phyloP scores from a whole-genome alignment of 768 basidiomycete genomes.

The Trametes villosa region DNA sequence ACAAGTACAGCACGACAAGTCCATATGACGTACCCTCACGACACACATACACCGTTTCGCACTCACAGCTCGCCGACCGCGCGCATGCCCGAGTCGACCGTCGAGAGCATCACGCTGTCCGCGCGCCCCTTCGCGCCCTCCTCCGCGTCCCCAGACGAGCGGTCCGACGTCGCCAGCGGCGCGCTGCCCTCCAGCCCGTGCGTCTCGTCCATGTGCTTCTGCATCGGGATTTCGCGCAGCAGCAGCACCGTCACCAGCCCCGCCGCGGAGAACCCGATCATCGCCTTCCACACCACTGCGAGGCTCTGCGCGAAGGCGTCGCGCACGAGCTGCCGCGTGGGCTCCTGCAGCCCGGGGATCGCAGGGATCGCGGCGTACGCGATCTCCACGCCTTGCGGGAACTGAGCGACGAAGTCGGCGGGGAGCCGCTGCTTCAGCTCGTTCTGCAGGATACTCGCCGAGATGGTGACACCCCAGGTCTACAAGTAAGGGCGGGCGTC shows the following conservation, averaged over 20 bases:
- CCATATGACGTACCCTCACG: too few relatives aligned
- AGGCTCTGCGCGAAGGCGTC: constrained; percentile 38
- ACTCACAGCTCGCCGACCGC: too few relatives aligned
- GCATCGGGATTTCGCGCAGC: constrained; percentile 36
- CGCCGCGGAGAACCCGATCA: constrained; percentile 35
- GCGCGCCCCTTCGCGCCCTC: too few relatives aligned
- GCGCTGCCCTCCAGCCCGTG: constrained; percentile 29
- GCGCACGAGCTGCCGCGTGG: constrained; percentile 31
- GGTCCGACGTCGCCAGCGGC: too few relatives aligned
- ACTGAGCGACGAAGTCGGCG: constrained; percentile 24
- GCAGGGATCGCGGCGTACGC: constrained; percentile 35
- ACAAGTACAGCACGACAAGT: too few relatives aligned
- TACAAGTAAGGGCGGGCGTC: not conserved
- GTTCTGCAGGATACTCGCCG: constrained; percentile 41
- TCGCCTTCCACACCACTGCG: constrained; percentile 36
- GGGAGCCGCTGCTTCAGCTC: constrained; percentile 37
- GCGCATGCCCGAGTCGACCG: too few relatives aligned
- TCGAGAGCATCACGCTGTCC: too few relatives aligned
- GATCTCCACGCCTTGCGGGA: constrained; percentile 30
- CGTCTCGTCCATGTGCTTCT: constrained; percentile 32
- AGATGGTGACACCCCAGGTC: constrained; percentile 41
- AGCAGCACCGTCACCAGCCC: constrained; percentile 31
- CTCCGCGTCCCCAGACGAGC: too few relatives aligned
- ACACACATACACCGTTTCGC: too few relatives aligned
- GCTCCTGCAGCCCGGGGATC: constrained; percentile 30